Conservation (phyloP, 306 rosid species). For the Quercus rubra region DNA sequence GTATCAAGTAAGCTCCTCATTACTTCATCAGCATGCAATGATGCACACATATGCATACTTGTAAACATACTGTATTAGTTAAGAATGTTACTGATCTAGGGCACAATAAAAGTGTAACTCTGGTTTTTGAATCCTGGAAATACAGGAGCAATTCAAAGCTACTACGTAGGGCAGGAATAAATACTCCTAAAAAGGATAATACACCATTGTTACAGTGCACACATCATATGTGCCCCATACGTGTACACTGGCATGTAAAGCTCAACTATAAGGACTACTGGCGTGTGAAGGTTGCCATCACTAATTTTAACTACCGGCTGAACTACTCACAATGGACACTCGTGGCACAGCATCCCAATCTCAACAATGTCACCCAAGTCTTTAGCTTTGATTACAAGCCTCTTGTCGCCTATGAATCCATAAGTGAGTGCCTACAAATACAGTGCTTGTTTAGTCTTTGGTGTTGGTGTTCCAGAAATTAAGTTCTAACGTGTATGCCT, state of each 20-base stretch:
- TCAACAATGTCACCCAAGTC: slow-evolving; percentile 85
- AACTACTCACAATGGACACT: slow-evolving; percentile 84
- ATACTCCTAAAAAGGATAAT: slow-evolving; percentile 52
- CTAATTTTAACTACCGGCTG: slow-evolving; percentile 70
- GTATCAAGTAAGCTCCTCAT: slow-evolving; percentile 61
- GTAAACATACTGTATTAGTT: neutral
- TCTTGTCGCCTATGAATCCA: slow-evolving; percentile 74
- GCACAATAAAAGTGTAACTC: neutral
- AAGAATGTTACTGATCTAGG: neutral
- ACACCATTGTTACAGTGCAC: slow-evolving; percentile 85
- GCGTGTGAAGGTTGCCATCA: slow-evolving; percentile 79
- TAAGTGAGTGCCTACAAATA: slow-evolving; percentile 49
- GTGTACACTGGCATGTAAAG: slow-evolving; percentile 92
- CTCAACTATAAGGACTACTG: slow-evolving; percentile 77
- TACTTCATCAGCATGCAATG: neutral
- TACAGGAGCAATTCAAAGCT: slow-evolving; percentile 62
- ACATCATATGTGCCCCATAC: slow-evolving; percentile 74
- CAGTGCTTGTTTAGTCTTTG: neutral
- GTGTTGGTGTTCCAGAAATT: neutral
- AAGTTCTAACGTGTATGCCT: neutral
- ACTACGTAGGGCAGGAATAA: slow-evolving; percentile 40
- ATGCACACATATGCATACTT: neutral
- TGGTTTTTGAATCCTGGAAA: slow-evolving; percentile 11
- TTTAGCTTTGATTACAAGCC: slow-evolving; percentile 88
- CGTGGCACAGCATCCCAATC: slow-evolving; percentile 86